Percentiles rank a stretch among this genome's conserved stretches.
These are phyloP conservation scores for Closterium sp. DNA, from an alignment of 139 green algal genomes.

Conservation along the genomic window DNA sequence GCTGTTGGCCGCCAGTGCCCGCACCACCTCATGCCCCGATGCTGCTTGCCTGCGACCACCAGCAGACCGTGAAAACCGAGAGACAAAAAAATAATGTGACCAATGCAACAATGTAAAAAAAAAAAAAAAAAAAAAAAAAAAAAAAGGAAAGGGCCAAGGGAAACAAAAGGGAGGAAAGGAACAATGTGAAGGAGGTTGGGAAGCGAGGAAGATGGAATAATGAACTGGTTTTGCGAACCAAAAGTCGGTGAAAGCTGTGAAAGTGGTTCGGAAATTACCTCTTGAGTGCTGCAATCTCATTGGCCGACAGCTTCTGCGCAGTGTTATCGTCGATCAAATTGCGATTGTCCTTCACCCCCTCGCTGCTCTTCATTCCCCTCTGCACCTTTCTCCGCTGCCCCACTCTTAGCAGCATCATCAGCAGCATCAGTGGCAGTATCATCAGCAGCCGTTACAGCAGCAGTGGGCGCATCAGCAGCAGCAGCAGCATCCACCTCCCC, in stretches of 20 bases:
- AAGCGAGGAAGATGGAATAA: too few species aligned
- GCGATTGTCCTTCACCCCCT: conserved; percentile 39
- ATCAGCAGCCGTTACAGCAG: neutral
- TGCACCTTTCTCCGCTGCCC: neutral
- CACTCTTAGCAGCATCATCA: neutral
- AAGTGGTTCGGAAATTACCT: neutral
- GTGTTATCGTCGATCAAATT: conserved; percentile 52
- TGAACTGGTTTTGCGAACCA: too few species aligned
- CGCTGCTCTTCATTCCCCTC: neutral
- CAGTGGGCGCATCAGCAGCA: neutral
- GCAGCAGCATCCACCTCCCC: neutral
- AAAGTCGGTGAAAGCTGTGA: too few species aligned
- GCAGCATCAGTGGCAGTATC: neutral
- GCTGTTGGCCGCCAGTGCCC: conserved; percentile 48
- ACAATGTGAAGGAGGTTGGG: too few species aligned
- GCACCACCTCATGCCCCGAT: conserved; percentile 42
- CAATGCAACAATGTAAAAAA: too few species aligned
- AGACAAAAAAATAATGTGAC: neutral
- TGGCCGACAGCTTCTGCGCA: conserved; percentile 42
- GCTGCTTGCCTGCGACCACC: conserved; percentile 21
- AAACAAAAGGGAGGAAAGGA: too few species aligned
- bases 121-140: too few species aligned
- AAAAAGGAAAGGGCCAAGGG: too few species aligned
- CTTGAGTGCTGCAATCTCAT: neutral
- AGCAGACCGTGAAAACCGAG: neutral